Conservation (phyloP, 768 basidiomycete genomes). For the Leccinum longicurvipes region DNA sequence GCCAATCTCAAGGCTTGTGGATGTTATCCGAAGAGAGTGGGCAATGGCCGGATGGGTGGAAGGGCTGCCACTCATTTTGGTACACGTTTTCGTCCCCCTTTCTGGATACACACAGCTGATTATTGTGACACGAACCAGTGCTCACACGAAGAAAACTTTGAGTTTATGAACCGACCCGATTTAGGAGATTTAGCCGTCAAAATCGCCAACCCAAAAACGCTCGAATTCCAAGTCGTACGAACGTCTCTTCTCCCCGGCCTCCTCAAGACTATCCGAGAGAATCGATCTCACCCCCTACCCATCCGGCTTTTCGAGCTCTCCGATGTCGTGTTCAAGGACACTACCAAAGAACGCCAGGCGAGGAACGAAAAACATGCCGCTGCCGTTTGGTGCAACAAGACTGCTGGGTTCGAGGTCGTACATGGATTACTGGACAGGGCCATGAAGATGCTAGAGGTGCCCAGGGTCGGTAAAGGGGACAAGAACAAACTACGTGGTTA, state of each 20-base stretch:
- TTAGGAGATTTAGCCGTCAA: conserved; percentile 79
- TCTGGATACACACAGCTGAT: conserved; percentile 3
- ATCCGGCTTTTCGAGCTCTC: conserved; percentile 92
- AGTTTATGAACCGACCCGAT: conserved; percentile 84
- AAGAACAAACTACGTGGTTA: conserved; percentile 69
- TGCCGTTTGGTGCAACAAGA: conserved; percentile 95
- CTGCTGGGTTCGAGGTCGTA: conserved; percentile 93
- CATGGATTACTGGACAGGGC: conserved; percentile 92
- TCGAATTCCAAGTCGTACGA: conserved; percentile 97
- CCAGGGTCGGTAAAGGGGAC: conserved; percentile 62
- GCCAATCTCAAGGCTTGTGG: conserved; percentile 83
- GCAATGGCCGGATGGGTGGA: conserved; percentile 96
- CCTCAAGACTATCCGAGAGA: conserved; percentile 95
- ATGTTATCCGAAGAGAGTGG: conserved; percentile 87
- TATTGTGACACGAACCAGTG: conserved; percentile 51
- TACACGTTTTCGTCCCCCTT: conserved; percentile 30
- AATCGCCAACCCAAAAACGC: conserved; percentile 95
- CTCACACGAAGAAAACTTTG: conserved; percentile 98
- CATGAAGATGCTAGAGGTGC: conserved; percentile 95
- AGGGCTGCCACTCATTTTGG: conserved; percentile 89
- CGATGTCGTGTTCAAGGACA: conserved; percentile 91
- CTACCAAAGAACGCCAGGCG: conserved; percentile 70
- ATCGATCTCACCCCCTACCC: conserved; percentile 88
- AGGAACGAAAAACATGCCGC: conserved; percentile 86
- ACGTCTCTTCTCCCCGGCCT: conserved; percentile 95